phyloP scores from a whole-genome alignment of 139 green algal genomes.

The Coccomyxa sp. region DNA sequence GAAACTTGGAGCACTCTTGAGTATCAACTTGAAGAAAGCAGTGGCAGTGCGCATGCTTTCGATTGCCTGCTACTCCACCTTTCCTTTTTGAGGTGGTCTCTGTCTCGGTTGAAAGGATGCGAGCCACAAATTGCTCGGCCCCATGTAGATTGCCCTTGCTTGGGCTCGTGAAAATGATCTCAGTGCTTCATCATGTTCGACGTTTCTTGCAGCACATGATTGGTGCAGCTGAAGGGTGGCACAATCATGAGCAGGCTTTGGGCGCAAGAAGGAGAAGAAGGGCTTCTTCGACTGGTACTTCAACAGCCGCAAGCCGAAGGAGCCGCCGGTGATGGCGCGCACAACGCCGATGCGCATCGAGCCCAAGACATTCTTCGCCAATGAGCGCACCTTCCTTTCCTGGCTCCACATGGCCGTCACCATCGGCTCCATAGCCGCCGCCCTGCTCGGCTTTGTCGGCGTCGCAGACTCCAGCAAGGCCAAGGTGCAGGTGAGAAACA shows the following conservation, averaged over 20 bases:
- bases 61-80: too few species aligned
- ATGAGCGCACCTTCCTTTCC: constrained; percentile 93
- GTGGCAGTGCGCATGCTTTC: too few species aligned
- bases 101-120: too few species aligned
- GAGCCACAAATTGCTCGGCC: too few species aligned
- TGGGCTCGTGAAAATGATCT: too few species aligned
- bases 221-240: too few species aligned
- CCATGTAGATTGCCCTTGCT: too few species aligned
- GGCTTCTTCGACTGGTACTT: constrained; percentile 23
- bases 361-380: constrained; percentile 97
- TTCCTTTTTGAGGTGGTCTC: too few species aligned
- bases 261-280: constrained; percentile 10
- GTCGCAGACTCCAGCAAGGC: background rate
- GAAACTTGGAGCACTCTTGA: too few species aligned
- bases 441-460: constrained; percentile 69
- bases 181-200: too few species aligned
- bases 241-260: background rate
- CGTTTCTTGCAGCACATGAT: too few species aligned
- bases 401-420: constrained; percentile 95
- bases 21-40: too few species aligned
- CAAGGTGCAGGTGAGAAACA: background rate
- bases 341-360: constrained; percentile 73
- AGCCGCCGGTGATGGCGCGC: constrained; percentile 12
- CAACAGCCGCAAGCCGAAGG: constrained; percentile 8
- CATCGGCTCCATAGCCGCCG: constrained; percentile 72